Conservation (phyloP, 2,329 filamentous ascomycete species). For the Hypocreales sp. region DNA sequence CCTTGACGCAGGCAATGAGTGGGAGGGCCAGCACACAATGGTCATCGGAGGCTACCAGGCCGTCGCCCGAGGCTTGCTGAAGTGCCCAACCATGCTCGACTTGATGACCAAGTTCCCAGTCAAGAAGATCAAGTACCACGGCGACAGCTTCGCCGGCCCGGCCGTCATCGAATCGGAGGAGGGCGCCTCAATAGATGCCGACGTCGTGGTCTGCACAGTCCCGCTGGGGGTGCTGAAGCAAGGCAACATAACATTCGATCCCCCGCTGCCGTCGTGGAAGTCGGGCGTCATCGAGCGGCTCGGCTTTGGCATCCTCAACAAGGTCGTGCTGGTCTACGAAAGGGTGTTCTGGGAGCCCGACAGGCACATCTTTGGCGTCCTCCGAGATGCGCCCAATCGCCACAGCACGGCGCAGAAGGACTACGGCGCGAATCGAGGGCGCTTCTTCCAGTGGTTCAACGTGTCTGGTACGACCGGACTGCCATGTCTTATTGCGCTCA, state of each 20-base stretch:
- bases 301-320: slow-evolving; percentile 90
- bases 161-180: slow-evolving; percentile 61
- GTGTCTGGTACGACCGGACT: slow-evolving; percentile 79
- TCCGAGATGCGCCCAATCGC: slow-evolving; percentile 56
- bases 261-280: slow-evolving; percentile 81
- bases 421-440: slow-evolving; percentile 65
- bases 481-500: slow-evolving; percentile 76
- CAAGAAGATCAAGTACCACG: slow-evolving; percentile 51
- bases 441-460: slow-evolving; percentile 98
- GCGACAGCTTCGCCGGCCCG: slow-evolving; percentile 25
- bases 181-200: slow-evolving; percentile 64
- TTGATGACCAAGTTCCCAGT: slow-evolving; percentile 62
- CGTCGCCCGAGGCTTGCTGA: slow-evolving; percentile 72
- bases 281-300: slow-evolving; percentile 62
- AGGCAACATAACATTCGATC: slow-evolving; percentile 70
- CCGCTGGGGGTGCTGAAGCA: slow-evolving; percentile 85
- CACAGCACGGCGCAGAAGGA: slow-evolving; percentile 65
- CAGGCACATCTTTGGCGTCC: slow-evolving; percentile 84
- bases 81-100: slow-evolving; percentile 61
- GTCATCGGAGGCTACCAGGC: slow-evolving; percentile 89
- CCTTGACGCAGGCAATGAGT: slow-evolving; percentile 94
- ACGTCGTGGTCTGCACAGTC: slow-evolving; percentile 79
- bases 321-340: slow-evolving; percentile 82
- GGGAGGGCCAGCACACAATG: slow-evolving; percentile 88
- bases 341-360: slow-evolving; percentile 80